Evolutionary conservation across 768 basidiomycete species (phyloP), one percentile per base, ranked within the genome.

Genomic region (Mycena polygramma): DNA sequence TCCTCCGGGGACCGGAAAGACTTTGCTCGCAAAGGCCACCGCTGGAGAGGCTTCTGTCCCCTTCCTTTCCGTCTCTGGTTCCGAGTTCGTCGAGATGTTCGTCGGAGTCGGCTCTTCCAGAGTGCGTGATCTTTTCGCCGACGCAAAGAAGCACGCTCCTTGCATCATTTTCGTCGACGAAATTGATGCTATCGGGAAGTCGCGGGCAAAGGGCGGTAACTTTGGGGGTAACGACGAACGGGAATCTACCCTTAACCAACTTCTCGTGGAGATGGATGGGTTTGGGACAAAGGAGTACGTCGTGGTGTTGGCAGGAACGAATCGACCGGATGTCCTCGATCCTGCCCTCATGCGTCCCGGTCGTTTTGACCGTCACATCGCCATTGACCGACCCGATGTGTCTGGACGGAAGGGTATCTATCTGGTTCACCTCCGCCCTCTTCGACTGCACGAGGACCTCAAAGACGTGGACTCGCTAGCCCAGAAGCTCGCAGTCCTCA

Each of bases 31-130:
- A 14, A 99, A 99, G 81, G 98, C 98, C 3, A 99, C 98, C 6
- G 98, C 98, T 4, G 98, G 98, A 59, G 98, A 99, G 82, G 97
- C 98, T 7, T 93, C 91, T 52, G 97, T 99, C 7, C 97, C 98
- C 49, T 99, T 99, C 92, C 89, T 98, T 68, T 97, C 96, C 26
- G 98, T 99, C 49, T 98, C 97, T 55, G 98, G 98, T 59, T 99
- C 97, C 51, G 98, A 99, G 79, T 99, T 99, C 79, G 96, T 99
- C 70, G 98, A 99, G 83, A 98, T 99, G 97, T 99, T 99, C 78
- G 98, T 99, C 75, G 98, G 98, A 81, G 98, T 99, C 60, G 98
- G 98, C 67, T 96, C 98, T 3, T 97, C 96, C 5, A 91, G 98
- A 72, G 98, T 99, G 14, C 92, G 98, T 57, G 98, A 99, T 82